These are phyloP conservation scores for Stephania yunnanensis DNA, from an alignment of 164 flowering plant species.

Conservation along the genomic window DNA sequence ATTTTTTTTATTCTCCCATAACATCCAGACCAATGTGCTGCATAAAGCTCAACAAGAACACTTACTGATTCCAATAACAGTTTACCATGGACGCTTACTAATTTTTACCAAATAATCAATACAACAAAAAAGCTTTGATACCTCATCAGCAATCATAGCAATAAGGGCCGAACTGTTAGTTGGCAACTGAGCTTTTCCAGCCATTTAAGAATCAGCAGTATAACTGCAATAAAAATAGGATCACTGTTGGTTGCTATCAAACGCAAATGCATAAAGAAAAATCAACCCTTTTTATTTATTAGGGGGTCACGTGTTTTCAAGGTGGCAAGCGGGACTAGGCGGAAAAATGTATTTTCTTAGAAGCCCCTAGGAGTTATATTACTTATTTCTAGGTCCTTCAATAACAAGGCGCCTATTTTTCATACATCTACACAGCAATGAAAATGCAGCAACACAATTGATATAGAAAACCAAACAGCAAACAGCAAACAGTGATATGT, in stretches of 20 bases:
- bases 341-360: no score
- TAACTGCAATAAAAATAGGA: conserved; percentile 13
- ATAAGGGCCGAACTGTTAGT: conserved; percentile 62
- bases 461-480: no score
- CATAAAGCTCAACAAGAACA: background rate
- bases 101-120: background rate
- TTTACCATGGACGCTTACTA: background rate
- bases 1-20: background rate
- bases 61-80: background rate
- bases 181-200: conserved; percentile 48
- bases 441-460: no score
- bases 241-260: background rate
- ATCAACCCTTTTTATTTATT: background rate
- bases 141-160: conserved; percentile 94
- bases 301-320: background rate
- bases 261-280: background rate
- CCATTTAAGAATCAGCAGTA: conserved; percentile 35
- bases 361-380: no score
- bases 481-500: no score
- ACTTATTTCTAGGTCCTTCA: no score
- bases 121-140: conserved; percentile 11
- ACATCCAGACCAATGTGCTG: background rate
- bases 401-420: no score
- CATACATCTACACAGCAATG: no score
- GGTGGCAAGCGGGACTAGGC: no score